Evolutionary conservation across 208 protist species (phyloP).

Genomic region (Ichthyophonus hoferi): DNA sequence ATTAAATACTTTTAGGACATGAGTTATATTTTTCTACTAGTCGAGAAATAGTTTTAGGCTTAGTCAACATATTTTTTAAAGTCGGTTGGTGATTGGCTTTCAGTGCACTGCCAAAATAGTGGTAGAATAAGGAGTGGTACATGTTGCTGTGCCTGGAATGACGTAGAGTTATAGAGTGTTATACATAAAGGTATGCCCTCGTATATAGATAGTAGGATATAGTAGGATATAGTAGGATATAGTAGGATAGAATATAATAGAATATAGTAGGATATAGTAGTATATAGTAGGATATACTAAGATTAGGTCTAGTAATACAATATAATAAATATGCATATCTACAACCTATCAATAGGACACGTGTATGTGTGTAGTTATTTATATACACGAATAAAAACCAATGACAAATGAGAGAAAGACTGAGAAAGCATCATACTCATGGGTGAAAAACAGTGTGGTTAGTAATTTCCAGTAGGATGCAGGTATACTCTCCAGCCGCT

Average conservation of each 20-base stretch:
- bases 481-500: not conserved
- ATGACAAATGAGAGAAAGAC: not conserved
- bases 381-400: too few species aligned
- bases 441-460: not conserved
- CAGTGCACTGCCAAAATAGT: not conserved
- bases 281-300: too few species aligned
- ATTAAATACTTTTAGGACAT: not conserved
- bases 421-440: not conserved
- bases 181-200: too few species aligned
- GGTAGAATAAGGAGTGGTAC: conserved; percentile 5
- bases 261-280: too few species aligned
- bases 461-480: not conserved
- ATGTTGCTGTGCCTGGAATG: conserved; percentile 20
- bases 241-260: too few species aligned
- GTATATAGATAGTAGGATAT: too few species aligned
- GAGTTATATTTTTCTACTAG: not conserved
- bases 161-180: too few species aligned
- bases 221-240: too few species aligned
- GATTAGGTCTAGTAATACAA: too few species aligned
- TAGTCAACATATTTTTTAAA: conserved; percentile 6
- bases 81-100: not conserved
- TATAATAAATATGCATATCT: too few species aligned
- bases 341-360: too few species aligned
- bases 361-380: too few species aligned
- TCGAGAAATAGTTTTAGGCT: not conserved